Base-by-base conservation (phyloP, 768 basidiomycete genomes). In the Mycena chlorophos region DNA sequence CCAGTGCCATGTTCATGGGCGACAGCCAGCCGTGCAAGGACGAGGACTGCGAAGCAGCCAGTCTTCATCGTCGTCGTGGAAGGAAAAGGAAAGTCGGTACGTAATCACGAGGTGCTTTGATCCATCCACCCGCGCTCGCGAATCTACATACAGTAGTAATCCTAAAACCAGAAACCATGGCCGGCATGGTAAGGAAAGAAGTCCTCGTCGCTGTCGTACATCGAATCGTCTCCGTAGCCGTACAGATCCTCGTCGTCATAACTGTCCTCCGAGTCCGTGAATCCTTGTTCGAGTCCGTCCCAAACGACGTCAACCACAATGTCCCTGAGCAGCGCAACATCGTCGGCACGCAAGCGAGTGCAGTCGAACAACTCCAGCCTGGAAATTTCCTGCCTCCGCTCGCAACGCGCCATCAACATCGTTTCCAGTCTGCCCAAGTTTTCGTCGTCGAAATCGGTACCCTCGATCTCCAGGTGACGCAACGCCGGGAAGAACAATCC, bases 1-100 rank as follows among this genome's bases (percentile, higher is more conserved):
- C 40, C 51, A 4, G 26, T 30, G 13, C 73, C 77, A 64, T 91
- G 88, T 52, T 77, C 87, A 66, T 95, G 92, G 0, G 67, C 72
- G 25, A 71, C 46, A 6, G 63, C 68, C 22, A 56, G 56, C 23
- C 69, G 63, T 10, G 72, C 67, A 29, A 76, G 64, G 28, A 70
- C 67, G 39, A 79, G 54, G 69, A 73, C 73, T 58, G 68, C 80
- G 67, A 76, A 68, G 64, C 73, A 70, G 63, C 74, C 58, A 56
- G 77, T 70, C 61, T 76, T 78, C 86, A 86, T 87, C 37, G 66
- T 70, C 28, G 56, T 53, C 22, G 34, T 22, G 46, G n/a, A 34
- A 25, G 22, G 38, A 40, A 20, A 42, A 45, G 53, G 16, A 27
- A 46, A 16, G 43, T 29, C 46, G 26, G 31, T 17, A 19, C 34